A percentile compares a stretch with the other conserved stretches of the same genome.
phyloP scores from a whole-genome alignment of 1,139 yeast species.

The Debaryomycetaceae sp. region DNA sequence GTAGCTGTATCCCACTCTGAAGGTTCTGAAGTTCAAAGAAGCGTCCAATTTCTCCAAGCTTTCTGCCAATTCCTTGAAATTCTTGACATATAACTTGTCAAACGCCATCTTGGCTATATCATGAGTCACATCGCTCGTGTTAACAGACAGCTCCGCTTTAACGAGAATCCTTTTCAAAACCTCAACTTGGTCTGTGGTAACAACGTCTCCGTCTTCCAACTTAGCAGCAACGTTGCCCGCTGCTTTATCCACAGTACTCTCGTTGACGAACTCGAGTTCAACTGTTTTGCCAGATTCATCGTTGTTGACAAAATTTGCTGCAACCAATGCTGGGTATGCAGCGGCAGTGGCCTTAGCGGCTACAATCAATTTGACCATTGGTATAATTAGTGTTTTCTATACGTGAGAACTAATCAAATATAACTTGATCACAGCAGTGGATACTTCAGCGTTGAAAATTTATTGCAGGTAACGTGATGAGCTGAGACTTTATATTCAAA shows the following conservation, averaged over 20 bases:
- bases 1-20: conserved; percentile 60
- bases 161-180: conserved; percentile 45
- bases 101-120: conserved; percentile 71
- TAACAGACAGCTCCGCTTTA: conserved; percentile 39
- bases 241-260: conserved; percentile 41
- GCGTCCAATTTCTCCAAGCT: conserved; percentile 79
- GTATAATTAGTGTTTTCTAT: too few species aligned
- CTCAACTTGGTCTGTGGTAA: conserved; percentile 40
- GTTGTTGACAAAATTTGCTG: conserved; percentile 69
- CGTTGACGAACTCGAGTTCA: conserved; percentile 65
- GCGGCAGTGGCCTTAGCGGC: conserved; percentile 85
- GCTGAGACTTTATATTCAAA: neutral
- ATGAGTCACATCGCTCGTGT: conserved; percentile 31
- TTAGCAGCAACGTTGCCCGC: conserved; percentile 41
- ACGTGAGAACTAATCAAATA: too few species aligned
- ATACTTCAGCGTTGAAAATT: too few species aligned
- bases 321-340: conserved; percentile 78
- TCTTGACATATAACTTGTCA: conserved; percentile 70
- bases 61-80: conserved; percentile 78
- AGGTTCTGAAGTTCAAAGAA: conserved; percentile 83
- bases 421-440: too few species aligned
- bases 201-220: conserved; percentile 44
- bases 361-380: conserved; percentile 40
- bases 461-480: neutral
- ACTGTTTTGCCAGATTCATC: conserved; percentile 45